Percentiles rank a stretch among this genome's conserved stretches.
These are phyloP conservation scores for Coniochaeta hoffmannii DNA, from an alignment of 2,329 filamentous ascomycete species.

Conservation along the genomic window DNA sequence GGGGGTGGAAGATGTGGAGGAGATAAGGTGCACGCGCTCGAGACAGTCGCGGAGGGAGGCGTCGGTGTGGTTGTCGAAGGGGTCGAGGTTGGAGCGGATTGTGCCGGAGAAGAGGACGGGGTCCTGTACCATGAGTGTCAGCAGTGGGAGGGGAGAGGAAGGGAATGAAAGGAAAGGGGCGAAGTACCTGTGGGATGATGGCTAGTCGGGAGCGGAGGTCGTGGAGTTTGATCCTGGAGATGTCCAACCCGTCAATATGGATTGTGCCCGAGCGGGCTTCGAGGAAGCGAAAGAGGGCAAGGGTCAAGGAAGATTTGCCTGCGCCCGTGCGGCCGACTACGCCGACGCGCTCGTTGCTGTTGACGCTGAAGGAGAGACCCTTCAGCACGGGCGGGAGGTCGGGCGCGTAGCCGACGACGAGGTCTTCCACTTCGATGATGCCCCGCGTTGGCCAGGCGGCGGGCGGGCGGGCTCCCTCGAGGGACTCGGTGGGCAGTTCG, in stretches of 20 bases:
- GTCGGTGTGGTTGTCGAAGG: conserved; percentile 64
- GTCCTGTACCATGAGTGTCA: conserved; percentile 44
- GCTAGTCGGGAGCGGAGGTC: conserved; percentile 66
- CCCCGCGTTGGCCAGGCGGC: conserved; percentile 72
- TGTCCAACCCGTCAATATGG: conserved; percentile 65
- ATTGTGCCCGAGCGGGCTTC: conserved; percentile 61
- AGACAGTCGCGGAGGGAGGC: conserved; percentile 62
- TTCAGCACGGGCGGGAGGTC: conserved; percentile 66
- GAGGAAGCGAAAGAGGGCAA: conserved; percentile 72
- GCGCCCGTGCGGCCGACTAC: conserved; percentile 73
- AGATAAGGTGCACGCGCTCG: conserved; percentile 58
- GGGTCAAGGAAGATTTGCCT: conserved; percentile 68
- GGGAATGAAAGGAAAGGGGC: not conserved
- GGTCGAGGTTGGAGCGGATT: conserved; percentile 68
- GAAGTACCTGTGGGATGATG: conserved; percentile 61
- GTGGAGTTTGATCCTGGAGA: conserved; percentile 62
- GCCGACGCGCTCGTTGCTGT: conserved; percentile 63
- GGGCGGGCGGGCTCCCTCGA: conserved; percentile 52
- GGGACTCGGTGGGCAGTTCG: conserved; percentile 58
- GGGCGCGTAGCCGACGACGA: conserved; percentile 64
- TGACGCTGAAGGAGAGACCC: conserved; percentile 59
- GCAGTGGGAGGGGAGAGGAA: not conserved
- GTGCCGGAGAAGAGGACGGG: conserved; percentile 78
- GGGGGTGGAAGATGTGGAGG: conserved; percentile 25
- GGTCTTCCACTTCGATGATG: conserved; percentile 61